Base-by-base conservation (phyloP, 495 filamentous ascomycete species). In the Talaromyces thailandensis region DNA sequence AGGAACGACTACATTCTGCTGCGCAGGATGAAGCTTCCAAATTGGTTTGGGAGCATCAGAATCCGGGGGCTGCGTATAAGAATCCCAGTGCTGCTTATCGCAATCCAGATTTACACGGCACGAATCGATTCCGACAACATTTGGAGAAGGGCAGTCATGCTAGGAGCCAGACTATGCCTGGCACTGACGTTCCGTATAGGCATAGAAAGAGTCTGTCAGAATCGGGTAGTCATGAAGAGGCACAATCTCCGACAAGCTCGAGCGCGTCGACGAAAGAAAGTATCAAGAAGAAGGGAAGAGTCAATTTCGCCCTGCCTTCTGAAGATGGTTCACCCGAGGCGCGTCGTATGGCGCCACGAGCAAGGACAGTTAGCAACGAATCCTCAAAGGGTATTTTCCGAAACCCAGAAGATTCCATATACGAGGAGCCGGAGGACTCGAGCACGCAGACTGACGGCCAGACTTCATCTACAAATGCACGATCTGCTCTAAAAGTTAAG, bases 21-120 rank as follows among this genome's bases (percentile, higher is more conserved):
- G 92, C 92, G 8, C 86, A 92, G 63, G 82, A 93, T 62, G 92
- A 96, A 70, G 92, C 92, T 1, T 88, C 91, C 3, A 89, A 96
- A 67, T 79, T 96, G 4, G 91, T 96, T 23, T 94, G 86, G 84
- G 86, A 86, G 69, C 92, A 96, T 68, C 84, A 88, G 66, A 84
- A 94, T 66, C 82, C 85, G 0, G 82, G 81, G 1, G 71, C 82
- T 26, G 79, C 82, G 0, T 75, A 74, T 23, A 77, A 75, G 53
- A 81, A 81, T 63, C 77, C 82, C 5, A 80, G 85, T 53, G 84
- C 85, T 11, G 82, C 87, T 24, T 90, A 87, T 66, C 71, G 67
- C 28, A 82, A 76, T 64, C 79, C 76, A 11, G 79, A 77, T 66
- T 56, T 69, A 53, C 28, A 68, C 3, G 67, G 59, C 12, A 51